Evolutionary conservation across 495 filamentous ascomycete species (phyloP).

Genomic region (Aspergillus egyptiacus): DNA sequence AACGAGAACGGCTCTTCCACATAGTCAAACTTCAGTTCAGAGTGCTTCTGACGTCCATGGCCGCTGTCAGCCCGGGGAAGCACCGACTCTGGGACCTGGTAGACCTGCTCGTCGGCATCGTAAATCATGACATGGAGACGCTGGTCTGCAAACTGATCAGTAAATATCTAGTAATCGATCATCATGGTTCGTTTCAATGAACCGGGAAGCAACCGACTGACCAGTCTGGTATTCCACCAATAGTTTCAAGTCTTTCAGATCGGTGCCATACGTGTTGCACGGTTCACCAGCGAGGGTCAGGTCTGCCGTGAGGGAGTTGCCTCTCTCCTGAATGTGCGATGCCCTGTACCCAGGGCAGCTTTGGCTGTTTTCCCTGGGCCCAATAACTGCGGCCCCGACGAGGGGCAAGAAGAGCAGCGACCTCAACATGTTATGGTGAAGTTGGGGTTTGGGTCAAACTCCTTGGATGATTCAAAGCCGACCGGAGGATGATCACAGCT

Average conservation of each 20-base stretch:
- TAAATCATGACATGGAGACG: constrained; percentile 81
- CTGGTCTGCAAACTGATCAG: constrained; percentile 43
- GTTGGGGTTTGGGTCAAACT: not conserved
- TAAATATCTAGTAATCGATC: too few species aligned
- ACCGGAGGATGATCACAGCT: not conserved
- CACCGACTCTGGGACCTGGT: constrained; percentile 70
- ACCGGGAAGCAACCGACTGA: constrained; percentile 46
- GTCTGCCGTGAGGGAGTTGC: constrained; percentile 45
- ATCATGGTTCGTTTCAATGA: not conserved
- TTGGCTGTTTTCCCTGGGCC: constrained; percentile 14
- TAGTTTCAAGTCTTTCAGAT: constrained; percentile 59
- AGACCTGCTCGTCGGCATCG: constrained; percentile 65
- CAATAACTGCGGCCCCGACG: constrained; percentile 29
- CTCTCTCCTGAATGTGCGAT: constrained; percentile 51
- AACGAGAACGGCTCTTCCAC: constrained; percentile 69
- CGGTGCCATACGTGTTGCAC: constrained; percentile 67
- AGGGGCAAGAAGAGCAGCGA: constrained; percentile 28
- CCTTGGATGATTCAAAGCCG: not conserved
- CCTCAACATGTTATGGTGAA: constrained; percentile 27
- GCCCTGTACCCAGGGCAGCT: constrained; percentile 70
- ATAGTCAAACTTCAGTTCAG: constrained; percentile 57
- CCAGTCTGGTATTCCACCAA: constrained; percentile 71
- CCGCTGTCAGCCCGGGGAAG: constrained; percentile 52
- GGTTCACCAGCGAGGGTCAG: constrained; percentile 59
- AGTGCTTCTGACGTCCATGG: constrained; percentile 20